Conservation (phyloP, 495 filamentous ascomycete genomes). For the Xylaria bambusicola region DNA sequence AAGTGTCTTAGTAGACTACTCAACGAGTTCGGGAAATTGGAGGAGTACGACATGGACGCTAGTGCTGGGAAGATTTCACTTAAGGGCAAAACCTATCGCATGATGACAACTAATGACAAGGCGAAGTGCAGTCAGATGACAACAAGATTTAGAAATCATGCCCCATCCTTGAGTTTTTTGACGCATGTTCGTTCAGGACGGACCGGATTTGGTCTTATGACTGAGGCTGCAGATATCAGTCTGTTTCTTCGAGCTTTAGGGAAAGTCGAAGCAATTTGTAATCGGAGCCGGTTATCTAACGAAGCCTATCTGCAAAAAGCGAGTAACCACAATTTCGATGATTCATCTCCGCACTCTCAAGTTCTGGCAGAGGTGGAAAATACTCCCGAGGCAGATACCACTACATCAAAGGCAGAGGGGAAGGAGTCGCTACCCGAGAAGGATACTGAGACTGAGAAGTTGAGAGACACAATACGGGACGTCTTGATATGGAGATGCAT, state of each 20-base stretch:
- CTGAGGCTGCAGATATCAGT: not conserved
- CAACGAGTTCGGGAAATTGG: not conserved
- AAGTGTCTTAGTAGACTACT: not conserved
- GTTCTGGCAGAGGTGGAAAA: not conserved
- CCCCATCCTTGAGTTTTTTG: not conserved
- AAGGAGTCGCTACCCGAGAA: too few species aligned
- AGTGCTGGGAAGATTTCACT: too few species aligned
- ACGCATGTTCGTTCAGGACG: not conserved
- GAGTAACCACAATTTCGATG: not conserved
- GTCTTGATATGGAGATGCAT: constrained; percentile 1
- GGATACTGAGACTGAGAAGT: not conserved
- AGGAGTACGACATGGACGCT: too few species aligned
- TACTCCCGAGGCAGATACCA: not conserved
- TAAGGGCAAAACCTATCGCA: too few species aligned
- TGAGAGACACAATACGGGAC: not conserved
- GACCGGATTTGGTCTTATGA: not conserved
- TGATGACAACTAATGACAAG: not conserved
- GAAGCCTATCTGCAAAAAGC: not conserved
- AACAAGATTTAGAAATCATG: not conserved
- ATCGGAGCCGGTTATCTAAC: not conserved
- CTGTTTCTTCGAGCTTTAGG: not conserved
- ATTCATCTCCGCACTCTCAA: not conserved
- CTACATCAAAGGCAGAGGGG: not conserved
- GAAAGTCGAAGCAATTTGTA: not conserved
- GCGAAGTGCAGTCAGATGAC: not conserved